Conservation (phyloP, 495 filamentous ascomycete species). For the Hypoxylon trugodes region DNA sequence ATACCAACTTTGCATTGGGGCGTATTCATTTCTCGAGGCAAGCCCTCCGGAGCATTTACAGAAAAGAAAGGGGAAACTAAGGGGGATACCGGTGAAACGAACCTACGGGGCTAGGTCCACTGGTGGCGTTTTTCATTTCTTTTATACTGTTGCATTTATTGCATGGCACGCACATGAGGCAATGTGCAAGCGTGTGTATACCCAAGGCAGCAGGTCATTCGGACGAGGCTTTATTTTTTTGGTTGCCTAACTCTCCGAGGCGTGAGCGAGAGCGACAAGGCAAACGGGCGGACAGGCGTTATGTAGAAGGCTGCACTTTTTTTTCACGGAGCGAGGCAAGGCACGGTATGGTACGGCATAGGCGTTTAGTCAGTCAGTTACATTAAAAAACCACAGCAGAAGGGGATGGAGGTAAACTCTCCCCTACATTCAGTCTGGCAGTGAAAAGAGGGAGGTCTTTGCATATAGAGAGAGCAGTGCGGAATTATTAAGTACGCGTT, state of each 20-base stretch:
- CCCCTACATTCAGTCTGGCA: too few relatives aligned
- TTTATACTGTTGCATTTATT: conserved; percentile 3
- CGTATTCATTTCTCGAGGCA: neutral
- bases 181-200: neutral
- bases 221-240: neutral
- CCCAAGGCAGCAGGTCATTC: neutral
- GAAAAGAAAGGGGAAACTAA: neutral
- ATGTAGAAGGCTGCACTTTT: too few relatives aligned
- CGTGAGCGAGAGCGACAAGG: neutral
- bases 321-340: too few relatives aligned
- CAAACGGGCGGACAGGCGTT: neutral
- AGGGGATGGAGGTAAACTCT: too few relatives aligned
- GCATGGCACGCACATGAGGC: neutral
- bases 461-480: neutral
- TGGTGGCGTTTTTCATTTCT: neutral
- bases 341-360: neutral
- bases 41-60: neutral
- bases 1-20: neutral
- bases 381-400: neutral
- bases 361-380: neutral
- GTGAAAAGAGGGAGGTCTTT: neutral
- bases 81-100: neutral
- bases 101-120: neutral
- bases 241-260: neutral
- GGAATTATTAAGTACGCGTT: neutral